Evolutionary conservation across 805 yeast species (phyloP).

Genomic region (Vanderwaltozyma tropicalis): DNA sequence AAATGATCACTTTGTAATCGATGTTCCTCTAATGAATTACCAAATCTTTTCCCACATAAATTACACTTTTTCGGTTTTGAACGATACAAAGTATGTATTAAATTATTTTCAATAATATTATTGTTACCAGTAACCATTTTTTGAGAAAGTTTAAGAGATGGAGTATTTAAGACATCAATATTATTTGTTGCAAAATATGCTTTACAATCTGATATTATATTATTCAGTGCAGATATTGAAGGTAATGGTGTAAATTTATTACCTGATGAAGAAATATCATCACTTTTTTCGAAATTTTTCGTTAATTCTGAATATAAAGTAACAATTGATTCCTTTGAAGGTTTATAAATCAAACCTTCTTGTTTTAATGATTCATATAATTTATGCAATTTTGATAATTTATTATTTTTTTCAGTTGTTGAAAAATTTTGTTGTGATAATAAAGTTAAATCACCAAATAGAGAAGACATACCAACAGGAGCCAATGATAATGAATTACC

Average conservation of each 20-base stretch:
- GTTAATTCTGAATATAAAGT: slow-evolving; percentile 17
- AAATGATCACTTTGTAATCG: slow-evolving; percentile 53
- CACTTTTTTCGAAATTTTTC: slow-evolving; percentile 4
- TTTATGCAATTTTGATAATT: slow-evolving; percentile 10
- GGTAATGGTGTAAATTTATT: slow-evolving; percentile 9
- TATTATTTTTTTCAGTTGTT: slow-evolving; percentile 12
- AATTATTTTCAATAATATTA: slow-evolving; percentile 21
- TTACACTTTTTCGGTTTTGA: slow-evolving; percentile 70
- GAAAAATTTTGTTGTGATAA: slow-evolving; percentile 10
- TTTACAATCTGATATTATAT: slow-evolving; percentile 22
- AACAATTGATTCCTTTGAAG: slow-evolving; percentile 22
- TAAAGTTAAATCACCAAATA: slow-evolving; percentile 13
- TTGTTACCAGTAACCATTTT: slow-evolving; percentile 25
- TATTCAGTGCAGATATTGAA: slow-evolving; percentile 13
- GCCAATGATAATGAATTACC: slow-evolving; percentile 5
- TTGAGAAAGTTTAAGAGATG: slow-evolving; percentile 25
- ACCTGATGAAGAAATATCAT: too few species aligned
- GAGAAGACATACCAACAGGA: slow-evolving; percentile 9
- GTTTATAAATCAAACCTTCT: slow-evolving; percentile 17
- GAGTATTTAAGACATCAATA: slow-evolving; percentile 21
- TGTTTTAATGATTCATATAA: slow-evolving; percentile 15
- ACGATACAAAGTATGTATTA: slow-evolving; percentile 23
- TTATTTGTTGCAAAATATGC: slow-evolving; percentile 25
- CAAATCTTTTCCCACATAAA: slow-evolving; percentile 81
- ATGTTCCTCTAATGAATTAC: slow-evolving; percentile 46